A percentile compares a stretch with the other conserved stretches of the same genome.
These are phyloP conservation scores for Megacollybia marginata DNA, from an alignment of 768 basidiomycete species.

Conservation along the genomic window DNA sequence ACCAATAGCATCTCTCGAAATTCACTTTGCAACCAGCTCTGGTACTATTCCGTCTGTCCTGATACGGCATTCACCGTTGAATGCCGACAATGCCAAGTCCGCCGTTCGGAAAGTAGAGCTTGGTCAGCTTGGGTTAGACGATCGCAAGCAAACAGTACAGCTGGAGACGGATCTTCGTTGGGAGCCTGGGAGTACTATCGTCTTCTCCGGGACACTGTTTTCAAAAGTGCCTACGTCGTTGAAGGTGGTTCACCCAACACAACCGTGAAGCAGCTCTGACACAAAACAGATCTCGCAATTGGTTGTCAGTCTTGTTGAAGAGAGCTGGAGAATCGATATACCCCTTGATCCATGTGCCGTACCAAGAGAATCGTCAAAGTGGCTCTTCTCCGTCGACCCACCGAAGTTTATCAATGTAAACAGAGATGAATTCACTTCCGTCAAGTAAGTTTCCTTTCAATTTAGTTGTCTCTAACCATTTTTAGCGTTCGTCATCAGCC, in stretches of 20 bases:
- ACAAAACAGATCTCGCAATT: constrained; percentile 34
- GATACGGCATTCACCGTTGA: constrained; percentile 33
- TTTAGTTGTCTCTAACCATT: constrained; percentile 2
- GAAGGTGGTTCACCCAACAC: constrained; percentile 34
- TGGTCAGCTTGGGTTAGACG: constrained; percentile 38
- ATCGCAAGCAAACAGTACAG: constrained; percentile 7
- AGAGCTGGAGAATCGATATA: constrained; percentile 62
- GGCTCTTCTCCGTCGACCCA: constrained; percentile 54
- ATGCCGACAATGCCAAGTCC: neutral
- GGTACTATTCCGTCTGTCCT: constrained; percentile 34
- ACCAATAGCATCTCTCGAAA: constrained; percentile 50
- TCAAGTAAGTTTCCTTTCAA: constrained; percentile 32
- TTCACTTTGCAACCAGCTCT: constrained; percentile 49
- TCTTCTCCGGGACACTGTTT: constrained; percentile 55
- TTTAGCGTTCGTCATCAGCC: constrained; percentile 55
- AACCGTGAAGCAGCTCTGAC: neutral
- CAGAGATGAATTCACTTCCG: constrained; percentile 36
- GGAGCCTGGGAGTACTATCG: constrained; percentile 41
- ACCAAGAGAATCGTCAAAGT: constrained; percentile 32
- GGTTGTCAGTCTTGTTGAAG: constrained; percentile 46
- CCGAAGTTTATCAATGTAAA: constrained; percentile 44
- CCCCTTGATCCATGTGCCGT: constrained; percentile 37
- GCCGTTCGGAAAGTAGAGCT: neutral
- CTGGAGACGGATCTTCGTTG: constrained; percentile 46
- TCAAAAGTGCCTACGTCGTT: constrained; percentile 43